Conservation (phyloP, 805 yeast genomes). For the Saturnispora serradocipensis region DNA sequence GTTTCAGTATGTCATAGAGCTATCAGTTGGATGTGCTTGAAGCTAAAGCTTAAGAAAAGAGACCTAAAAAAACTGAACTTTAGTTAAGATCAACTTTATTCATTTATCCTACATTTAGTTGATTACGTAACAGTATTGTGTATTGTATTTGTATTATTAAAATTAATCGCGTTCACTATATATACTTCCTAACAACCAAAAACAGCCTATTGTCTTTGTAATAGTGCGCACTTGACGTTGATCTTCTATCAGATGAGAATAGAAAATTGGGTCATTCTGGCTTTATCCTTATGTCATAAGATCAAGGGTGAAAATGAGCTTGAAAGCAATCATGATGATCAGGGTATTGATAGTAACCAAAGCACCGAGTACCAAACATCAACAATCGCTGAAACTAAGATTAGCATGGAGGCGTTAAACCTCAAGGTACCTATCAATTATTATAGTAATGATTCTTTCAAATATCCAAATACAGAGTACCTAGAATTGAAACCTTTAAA, state of each 20-base stretch:
- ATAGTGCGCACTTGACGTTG: not conserved
- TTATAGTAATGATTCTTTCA: not conserved
- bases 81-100: not conserved
- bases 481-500: constrained; percentile 62
- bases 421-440: not conserved
- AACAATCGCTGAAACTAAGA: not conserved
- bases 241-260: not conserved
- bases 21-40: constrained; percentile 27
- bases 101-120: not conserved
- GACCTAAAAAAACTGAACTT: constrained; percentile 10
- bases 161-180: not conserved
- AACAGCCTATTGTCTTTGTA: not conserved
- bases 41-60: constrained; percentile 18
- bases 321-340: not conserved
- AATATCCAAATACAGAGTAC: constrained; percentile 49
- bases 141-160: not conserved
- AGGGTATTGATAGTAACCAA: not conserved
- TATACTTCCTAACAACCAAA: not conserved
- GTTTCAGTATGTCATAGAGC: constrained; percentile 35
- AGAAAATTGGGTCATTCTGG: not conserved
- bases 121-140: not conserved
- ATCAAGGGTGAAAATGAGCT: not conserved
- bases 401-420: not conserved
- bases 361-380: not conserved
- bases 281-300: not conserved